A percentile compares a stretch with the other conserved stretches of the same genome.
These are phyloP conservation scores for Mytilinidion resinicola DNA, from an alignment of 495 filamentous ascomycete species.

Conservation along the genomic window DNA sequence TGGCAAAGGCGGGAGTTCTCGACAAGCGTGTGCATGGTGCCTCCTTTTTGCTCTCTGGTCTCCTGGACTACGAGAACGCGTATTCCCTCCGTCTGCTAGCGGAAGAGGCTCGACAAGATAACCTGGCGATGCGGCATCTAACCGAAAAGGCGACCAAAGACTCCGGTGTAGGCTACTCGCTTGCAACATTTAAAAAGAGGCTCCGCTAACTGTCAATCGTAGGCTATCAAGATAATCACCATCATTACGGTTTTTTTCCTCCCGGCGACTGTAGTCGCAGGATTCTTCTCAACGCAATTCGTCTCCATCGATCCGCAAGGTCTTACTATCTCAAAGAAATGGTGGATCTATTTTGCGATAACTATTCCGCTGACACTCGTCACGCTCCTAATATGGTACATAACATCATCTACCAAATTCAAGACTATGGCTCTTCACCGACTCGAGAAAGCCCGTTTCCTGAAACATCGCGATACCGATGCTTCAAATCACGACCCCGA, in stretches of 20 bases:
- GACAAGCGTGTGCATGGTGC: not conserved
- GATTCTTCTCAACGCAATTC: slow-evolving; percentile 2
- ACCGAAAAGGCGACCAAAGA: slow-evolving; percentile 4
- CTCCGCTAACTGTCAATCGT: not conserved
- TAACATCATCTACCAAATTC: not conserved
- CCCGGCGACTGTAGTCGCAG: not conserved
- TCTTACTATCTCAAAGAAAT: not conserved
- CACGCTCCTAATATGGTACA: not conserved
- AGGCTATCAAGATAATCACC: not conserved
- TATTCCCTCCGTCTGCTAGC: not conserved
- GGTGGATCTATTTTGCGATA: slow-evolving; percentile 2
- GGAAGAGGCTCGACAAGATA: not conserved
- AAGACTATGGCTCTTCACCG: not conserved
- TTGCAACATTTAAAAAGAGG: not conserved
- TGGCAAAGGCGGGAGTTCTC: not conserved
- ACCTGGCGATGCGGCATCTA: not conserved
- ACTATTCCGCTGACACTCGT: not conserved
- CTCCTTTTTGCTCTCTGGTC: not conserved
- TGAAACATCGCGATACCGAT: not conserved
- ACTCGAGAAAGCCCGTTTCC: not conserved
- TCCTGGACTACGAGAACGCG: slow-evolving; percentile 1
- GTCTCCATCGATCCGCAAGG: not conserved
- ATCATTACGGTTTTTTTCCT: slow-evolving; percentile 3
- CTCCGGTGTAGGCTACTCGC: not conserved
- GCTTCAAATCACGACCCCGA: not conserved